These are phyloP conservation scores for Debaryomyces subglobosus DNA, from an alignment of 1,139 yeast genomes.

Conservation along the genomic window DNA sequence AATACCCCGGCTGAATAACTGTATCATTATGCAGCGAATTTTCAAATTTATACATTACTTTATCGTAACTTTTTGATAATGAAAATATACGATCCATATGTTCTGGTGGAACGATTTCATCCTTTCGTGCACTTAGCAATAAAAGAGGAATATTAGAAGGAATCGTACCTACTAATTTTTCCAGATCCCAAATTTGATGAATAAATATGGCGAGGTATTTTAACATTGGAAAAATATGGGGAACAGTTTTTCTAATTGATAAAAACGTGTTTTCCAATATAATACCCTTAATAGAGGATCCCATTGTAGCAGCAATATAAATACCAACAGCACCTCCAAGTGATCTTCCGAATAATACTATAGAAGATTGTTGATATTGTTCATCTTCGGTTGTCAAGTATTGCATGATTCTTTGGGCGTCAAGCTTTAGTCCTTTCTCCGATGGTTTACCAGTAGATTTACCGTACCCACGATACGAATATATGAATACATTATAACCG, in stretches of 20 bases:
- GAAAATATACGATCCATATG: slow-evolving; percentile 73
- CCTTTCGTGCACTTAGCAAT: slow-evolving; percentile 72
- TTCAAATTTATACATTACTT: slow-evolving; percentile 55
- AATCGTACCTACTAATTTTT: slow-evolving; percentile 55
- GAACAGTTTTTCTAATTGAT: slow-evolving; percentile 77
- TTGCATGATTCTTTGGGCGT: slow-evolving; percentile 74
- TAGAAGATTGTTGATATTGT: slow-evolving; percentile 52
- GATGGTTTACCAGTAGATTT: slow-evolving; percentile 75
- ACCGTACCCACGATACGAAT: slow-evolving; percentile 94
- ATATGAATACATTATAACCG: slow-evolving; percentile 78
- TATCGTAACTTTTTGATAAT: slow-evolving; percentile 47
- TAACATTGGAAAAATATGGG: slow-evolving; percentile 76
- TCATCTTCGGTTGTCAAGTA: slow-evolving; percentile 57
- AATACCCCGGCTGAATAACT: slow-evolving; percentile 68
- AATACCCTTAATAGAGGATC: slow-evolving; percentile 57
- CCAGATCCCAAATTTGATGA: slow-evolving; percentile 85
- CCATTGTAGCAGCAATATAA: slow-evolving; percentile 67
- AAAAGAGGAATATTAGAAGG: slow-evolving; percentile 64
- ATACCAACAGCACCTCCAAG: slow-evolving; percentile 95
- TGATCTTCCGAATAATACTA: slow-evolving; percentile 84
- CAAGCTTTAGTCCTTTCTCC: slow-evolving; percentile 80
- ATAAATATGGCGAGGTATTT: slow-evolving; percentile 62
- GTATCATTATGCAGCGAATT: slow-evolving; percentile 82
- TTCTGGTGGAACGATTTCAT: slow-evolving; percentile 88
- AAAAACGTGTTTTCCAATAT: slow-evolving; percentile 87